phyloP scores from a whole-genome alignment of 768 basidiomycete species.

The Boletellus sp. region DNA sequence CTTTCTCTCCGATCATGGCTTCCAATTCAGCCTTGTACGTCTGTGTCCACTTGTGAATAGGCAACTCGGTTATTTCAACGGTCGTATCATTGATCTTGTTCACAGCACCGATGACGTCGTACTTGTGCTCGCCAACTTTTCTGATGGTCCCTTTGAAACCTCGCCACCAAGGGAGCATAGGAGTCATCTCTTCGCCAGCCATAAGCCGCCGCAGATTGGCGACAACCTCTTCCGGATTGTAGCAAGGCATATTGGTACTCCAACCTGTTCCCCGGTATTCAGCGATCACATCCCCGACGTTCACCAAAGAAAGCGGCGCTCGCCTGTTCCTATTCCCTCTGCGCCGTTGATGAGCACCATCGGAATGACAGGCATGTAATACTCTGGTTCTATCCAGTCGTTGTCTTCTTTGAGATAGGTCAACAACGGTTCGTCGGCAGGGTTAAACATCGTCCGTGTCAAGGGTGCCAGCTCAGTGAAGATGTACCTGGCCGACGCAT shows the following conservation, averaged over 20 bases:
- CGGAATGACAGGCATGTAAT: conserved; percentile 87
- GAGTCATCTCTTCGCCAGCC: conserved; percentile 74
- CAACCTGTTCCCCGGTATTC: conserved; percentile 55
- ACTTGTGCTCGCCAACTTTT: conserved; percentile 78
- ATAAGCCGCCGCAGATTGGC: conserved; percentile 83
- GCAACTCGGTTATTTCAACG: conserved; percentile 91
- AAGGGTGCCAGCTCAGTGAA: conserved; percentile 76
- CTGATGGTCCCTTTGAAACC: conserved; percentile 91
- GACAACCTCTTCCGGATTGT: conserved; percentile 89
- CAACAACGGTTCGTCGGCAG: conserved; percentile 83
- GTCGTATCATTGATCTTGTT: conserved; percentile 83
- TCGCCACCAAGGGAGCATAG: conserved; percentile 97
- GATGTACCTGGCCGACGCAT: conserved; percentile 95
- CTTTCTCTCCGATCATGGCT: conserved; percentile 83
- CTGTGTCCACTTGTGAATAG: conserved; percentile 94
- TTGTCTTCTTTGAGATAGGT: conserved; percentile 85
- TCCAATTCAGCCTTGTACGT: conserved; percentile 91
- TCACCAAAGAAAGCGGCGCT: conserved; percentile 16
- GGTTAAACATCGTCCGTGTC: conserved; percentile 74
- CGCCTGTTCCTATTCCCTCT: conserved; percentile 96
- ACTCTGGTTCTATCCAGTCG: conserved; percentile 84
- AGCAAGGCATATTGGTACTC: conserved; percentile 91
- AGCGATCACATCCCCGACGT: not conserved
- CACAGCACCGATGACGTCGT: conserved; percentile 71
- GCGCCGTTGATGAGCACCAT: conserved; percentile 90